Evolutionary conservation across 345 rosid species (phyloP).

Genomic region (Hibiscus syriacus): DNA sequence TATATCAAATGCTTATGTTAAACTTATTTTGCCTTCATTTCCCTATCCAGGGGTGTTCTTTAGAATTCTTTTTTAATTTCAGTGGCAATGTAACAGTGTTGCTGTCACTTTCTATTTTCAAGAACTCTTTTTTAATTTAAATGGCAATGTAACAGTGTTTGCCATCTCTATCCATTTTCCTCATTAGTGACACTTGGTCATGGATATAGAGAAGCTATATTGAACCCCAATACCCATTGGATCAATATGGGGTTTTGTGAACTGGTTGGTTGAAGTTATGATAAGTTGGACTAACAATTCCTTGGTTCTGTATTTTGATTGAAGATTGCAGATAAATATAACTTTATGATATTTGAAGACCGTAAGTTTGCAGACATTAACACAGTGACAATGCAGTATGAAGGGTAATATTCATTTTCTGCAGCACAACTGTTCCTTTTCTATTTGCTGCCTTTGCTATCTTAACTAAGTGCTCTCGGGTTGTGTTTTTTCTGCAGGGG

Average conservation of each 20-base stretch:
- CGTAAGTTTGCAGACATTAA: slow-evolving; percentile 98
- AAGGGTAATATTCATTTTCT: slow-evolving; percentile 40
- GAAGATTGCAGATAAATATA: slow-evolving; percentile 84
- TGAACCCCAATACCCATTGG: not conserved
- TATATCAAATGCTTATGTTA: not conserved
- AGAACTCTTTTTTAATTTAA: not conserved
- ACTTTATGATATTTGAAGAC: slow-evolving; percentile 90
- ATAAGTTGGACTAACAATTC: not conserved
- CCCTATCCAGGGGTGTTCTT: not conserved
- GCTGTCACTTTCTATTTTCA: too few species aligned
- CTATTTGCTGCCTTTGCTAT: not conserved
- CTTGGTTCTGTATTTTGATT: not conserved
- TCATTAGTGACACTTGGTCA: not conserved
- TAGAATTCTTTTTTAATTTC: not conserved
- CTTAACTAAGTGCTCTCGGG: not conserved
- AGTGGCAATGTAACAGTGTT: not conserved
- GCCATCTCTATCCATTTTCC: not conserved
- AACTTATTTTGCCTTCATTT: not conserved
- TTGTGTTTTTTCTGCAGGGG: slow-evolving; percentile 46
- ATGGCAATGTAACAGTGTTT: not conserved
- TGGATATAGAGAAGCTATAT: not conserved
- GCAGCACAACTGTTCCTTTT: not conserved
- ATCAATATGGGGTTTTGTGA: not conserved
- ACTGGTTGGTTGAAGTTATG: not conserved
- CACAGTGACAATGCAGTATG: slow-evolving; percentile 98